A percentile compares a stretch with the other conserved stretches of the same genome.
Conservation (phyloP, 768 basidiomycete genomes). For the Boletus pseudo-olivaceus region DNA sequence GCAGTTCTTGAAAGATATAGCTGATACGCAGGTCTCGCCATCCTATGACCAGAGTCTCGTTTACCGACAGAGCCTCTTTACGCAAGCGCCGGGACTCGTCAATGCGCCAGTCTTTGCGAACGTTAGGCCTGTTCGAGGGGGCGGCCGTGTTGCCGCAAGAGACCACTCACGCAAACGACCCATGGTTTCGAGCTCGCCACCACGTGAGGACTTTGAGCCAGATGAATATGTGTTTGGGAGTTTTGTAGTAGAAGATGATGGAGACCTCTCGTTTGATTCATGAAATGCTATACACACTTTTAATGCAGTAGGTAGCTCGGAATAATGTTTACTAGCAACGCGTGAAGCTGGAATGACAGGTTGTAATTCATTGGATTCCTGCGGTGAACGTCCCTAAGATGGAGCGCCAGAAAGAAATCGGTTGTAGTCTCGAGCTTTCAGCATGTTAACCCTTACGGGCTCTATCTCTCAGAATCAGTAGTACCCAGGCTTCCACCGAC, state of each 20-base stretch:
- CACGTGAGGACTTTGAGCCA: conserved; percentile 43
- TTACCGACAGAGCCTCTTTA: conserved; percentile 71
- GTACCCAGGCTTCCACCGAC: too few species aligned
- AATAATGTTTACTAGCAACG: conserved; percentile 4
- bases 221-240: conserved; percentile 73
- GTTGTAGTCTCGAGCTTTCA: too few species aligned
- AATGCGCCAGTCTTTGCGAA: conserved; percentile 52
- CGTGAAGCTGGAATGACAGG: not conserved
- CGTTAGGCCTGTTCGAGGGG: conserved; percentile 42
- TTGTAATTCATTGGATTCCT: not conserved
- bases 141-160: conserved; percentile 35
- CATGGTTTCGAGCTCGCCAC: conserved; percentile 60
- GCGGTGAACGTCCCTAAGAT: not conserved
- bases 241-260: conserved; percentile 80
- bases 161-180: conserved; percentile 32
- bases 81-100: conserved; percentile 49
- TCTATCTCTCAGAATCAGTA: not conserved
- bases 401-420: not conserved
- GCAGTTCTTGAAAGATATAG: conserved; percentile 59
- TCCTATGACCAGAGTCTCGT: conserved; percentile 71
- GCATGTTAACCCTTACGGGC: not conserved
- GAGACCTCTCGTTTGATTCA: conserved; percentile 51
- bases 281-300: not conserved
- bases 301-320: conserved; percentile 1
- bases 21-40: conserved; percentile 63